Percentiles rank a stretch among this genome's conserved stretches.
These are phyloP conservation scores for Glycine soja DNA, from an alignment of 306 rosid genomes.

Conservation along the genomic window DNA sequence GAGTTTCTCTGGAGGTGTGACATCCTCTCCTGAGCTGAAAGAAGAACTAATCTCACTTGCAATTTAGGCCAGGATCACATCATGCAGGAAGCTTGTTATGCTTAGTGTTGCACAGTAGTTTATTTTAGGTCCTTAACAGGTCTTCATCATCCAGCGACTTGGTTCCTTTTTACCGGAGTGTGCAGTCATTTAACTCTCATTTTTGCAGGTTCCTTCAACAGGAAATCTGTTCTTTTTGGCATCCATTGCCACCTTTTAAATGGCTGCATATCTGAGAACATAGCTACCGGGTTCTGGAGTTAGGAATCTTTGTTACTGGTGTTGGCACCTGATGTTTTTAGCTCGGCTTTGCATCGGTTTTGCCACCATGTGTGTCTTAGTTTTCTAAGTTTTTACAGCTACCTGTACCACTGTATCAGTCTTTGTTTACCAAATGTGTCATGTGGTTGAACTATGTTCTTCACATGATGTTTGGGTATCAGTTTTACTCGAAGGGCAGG, in stretches of 20 bases:
- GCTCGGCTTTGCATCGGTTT: slow-evolving; percentile 55
- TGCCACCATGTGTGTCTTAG: slow-evolving; percentile 52
- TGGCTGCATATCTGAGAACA: slow-evolving; percentile 69
- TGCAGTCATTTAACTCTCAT: slow-evolving; percentile 59
- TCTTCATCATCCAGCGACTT: slow-evolving; percentile 62
- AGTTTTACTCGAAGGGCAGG: slow-evolving; percentile 63
- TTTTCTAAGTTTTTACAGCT: slow-evolving; percentile 45
- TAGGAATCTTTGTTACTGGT: slow-evolving; percentile 58
- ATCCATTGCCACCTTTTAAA: slow-evolving; percentile 52
- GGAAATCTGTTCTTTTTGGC: slow-evolving; percentile 77
- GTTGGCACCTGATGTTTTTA: slow-evolving; percentile 59
- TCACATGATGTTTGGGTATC: slow-evolving; percentile 69
- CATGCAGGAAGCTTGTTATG: slow-evolving; percentile 56
- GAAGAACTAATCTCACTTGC: slow-evolving; percentile 36
- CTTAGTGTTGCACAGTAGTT: slow-evolving; percentile 58
- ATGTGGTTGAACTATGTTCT: slow-evolving; percentile 45
- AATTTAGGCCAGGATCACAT: slow-evolving; percentile 35
- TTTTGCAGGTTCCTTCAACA: slow-evolving; percentile 70
- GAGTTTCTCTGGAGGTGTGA: slow-evolving; percentile 91
- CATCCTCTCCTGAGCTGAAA: slow-evolving; percentile 67
- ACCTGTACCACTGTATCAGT: slow-evolving; percentile 43
- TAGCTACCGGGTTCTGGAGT: slow-evolving; percentile 59
- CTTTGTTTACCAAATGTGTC: slow-evolving; percentile 58
- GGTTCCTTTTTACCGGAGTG: slow-evolving; percentile 68
- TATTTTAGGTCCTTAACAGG: slow-evolving; percentile 76